Percentiles rank a stretch among this genome's conserved stretches.
phyloP scores from a whole-genome alignment of 345 rosid genomes.

The Chamaenerion angustifolium region DNA sequence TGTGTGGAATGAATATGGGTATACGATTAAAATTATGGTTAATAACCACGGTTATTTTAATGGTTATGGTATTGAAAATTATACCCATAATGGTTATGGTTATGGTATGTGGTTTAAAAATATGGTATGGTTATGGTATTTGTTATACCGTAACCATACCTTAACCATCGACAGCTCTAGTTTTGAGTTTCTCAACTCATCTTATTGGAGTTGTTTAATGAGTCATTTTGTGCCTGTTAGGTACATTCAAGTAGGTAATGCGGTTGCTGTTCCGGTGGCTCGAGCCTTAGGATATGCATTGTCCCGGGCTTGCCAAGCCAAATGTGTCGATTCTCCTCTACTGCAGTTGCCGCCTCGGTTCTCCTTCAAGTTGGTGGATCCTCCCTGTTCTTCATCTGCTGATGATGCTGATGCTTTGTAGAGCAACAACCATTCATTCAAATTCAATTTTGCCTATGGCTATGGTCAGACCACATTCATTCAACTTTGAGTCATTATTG shows the following conservation, averaged over 20 bases:
- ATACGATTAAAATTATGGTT: too few species aligned
- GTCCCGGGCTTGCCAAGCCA: slow-evolving; percentile 29
- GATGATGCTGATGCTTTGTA: slow-evolving; percentile 9
- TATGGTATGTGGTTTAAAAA: too few species aligned
- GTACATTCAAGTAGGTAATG: slow-evolving; percentile 72
- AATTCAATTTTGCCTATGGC: too few species aligned
- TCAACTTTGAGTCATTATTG: too few species aligned
- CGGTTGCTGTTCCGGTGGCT: slow-evolving; percentile 65
- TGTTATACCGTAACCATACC: too few species aligned
- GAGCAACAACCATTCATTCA: neutral
- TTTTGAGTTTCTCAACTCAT: neutral
- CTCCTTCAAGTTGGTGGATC: slow-evolving; percentile 7
- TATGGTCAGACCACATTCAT: too few species aligned
- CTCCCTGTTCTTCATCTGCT: slow-evolving; percentile 17
- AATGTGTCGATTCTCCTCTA: slow-evolving; percentile 14
- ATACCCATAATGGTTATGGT: too few species aligned
- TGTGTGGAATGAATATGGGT: too few species aligned
- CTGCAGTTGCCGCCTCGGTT: slow-evolving; percentile 24
- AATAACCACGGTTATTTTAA: too few species aligned
- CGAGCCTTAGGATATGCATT: slow-evolving; percentile 47
- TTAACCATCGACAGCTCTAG: too few species aligned
- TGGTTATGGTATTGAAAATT: too few species aligned
- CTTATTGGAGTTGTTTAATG: neutral
- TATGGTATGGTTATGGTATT: too few species aligned
- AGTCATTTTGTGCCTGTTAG: slow-evolving; percentile 15